phyloP scores from a whole-genome alignment of 495 filamentous ascomycete species.

The Lasiosphaeris hirsuta region DNA sequence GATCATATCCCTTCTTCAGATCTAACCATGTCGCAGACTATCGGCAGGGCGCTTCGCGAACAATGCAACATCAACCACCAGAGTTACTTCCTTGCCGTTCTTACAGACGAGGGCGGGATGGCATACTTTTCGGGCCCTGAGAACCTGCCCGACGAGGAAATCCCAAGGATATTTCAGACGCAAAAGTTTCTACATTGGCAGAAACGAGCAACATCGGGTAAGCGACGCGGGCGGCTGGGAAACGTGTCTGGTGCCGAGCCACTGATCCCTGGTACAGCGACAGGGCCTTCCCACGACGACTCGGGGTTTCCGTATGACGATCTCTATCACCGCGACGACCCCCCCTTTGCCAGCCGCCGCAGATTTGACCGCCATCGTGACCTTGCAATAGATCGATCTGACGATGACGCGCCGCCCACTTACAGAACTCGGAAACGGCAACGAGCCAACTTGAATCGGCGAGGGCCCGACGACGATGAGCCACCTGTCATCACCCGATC shows the following conservation, averaged over 20 bases:
- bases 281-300: slow-evolving; percentile 1
- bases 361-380: slow-evolving; percentile 13
- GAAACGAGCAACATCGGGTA: slow-evolving; percentile 16
- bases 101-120: slow-evolving; percentile 30
- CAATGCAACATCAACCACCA: slow-evolving; percentile 35
- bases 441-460: slow-evolving; percentile 27
- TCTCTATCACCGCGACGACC: slow-evolving; percentile 8
- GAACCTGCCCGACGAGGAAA: slow-evolving; percentile 21
- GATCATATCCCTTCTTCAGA: neutral
- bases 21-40: slow-evolving; percentile 29
- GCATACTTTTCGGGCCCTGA: slow-evolving; percentile 32
- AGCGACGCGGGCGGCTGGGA: neutral
- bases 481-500: slow-evolving; percentile 18
- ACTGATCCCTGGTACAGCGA: neutral
- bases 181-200: slow-evolving; percentile 25
- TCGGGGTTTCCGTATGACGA: slow-evolving; percentile 12
- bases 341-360: slow-evolving; percentile 10
- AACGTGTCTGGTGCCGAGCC: neutral
- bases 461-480: slow-evolving; percentile 27
- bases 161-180: slow-evolving; percentile 33
- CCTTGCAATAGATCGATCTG: slow-evolving; percentile 5
- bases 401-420: slow-evolving; percentile 6
- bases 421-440: slow-evolving; percentile 35
- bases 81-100: slow-evolving; percentile 37
- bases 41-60: slow-evolving; percentile 37